Evolutionary conservation across 495 filamentous ascomycete genomes (phyloP), one percentile per base, ranked within the genome.

Genomic region (Cercophora samala): DNA sequence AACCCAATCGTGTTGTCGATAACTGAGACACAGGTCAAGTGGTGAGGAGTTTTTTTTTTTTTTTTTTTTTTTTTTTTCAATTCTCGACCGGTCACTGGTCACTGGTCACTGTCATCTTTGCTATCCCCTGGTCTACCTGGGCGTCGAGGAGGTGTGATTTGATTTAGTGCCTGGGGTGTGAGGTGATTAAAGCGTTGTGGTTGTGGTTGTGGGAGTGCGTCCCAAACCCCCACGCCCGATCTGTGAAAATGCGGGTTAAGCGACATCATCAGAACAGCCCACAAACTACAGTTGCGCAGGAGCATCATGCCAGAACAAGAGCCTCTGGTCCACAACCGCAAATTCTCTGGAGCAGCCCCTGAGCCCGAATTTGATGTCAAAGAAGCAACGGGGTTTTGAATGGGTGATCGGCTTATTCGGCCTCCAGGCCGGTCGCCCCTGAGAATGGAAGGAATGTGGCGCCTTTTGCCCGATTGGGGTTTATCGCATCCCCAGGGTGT

Each of bases 321-420:
- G 63, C 21, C 8, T 51, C 21, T 56, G 62, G 52, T 58, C 54
- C 23, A 58, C 59, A 26, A 53, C 55, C 23, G 61, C 56, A 29
- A 58, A 19, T 4, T 15, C 55, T 64, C 62, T 62, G 58, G 60
- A 46, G 59, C 32, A 58, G 29, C 67, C 67, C 59, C 63, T 59
- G 63, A 21, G 37, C 11, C 13, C 37, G 37, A 60, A 60, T 63
- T 60, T 63, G 67, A 68, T 23, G 29, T 2, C 5, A 60, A 60
- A 18, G 58, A 60, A 60, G 37, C 37, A 46, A 46, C 11, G 5
- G 15, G 1, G 13, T 5, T 56, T 56, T 56, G 29, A 62, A 62
- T 18, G 26, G 23, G 26, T 25, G 24, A 25, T 25, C 58, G 24
- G 58, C 58, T 13, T 60, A 0, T 60, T 60, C 24, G 58, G 58